Evolutionary conservation across 148 eudicot genomes (phyloP), one percentile per base, ranked within the genome.

Genomic region (Silene conica): DNA sequence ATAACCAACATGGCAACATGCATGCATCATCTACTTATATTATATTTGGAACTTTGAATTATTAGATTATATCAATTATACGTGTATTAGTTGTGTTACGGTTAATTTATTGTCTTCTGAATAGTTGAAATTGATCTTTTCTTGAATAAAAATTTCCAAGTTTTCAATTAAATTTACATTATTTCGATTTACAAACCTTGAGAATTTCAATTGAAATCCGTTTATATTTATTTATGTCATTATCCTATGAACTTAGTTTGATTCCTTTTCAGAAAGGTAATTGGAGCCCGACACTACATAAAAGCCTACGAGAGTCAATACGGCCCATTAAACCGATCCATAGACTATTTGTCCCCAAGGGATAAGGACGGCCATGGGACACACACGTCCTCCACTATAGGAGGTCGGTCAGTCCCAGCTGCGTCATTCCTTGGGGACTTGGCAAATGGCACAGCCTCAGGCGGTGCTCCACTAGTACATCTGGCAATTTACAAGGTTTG

Each of bases 361-460:
- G 97, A 94, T 84, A 85, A 59, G 50, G 91, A 91, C 28, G 98
- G 98, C 1, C 98, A 94, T 20, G 98, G 98, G 38, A 89, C 93
- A 31, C 98, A 94, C 81, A 94, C 98, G 10, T 74, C 92, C n/a
- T 91, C 98, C 22, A 94, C 96, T 0, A 89, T 79, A 16, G 98
- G 81, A 5, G 98, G 98, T 3, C 85, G 89, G 11, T 61, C 70
- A 22, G 91, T 94, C 46, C 77, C 67, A 1, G 72, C 85, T 0
- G 86, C 72, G 60, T 84, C 94, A 0, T 87, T 89, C 76, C 69
- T 88, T 11, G 93, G 90, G 3, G 81, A 83, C 18, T 81, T 88
- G 56, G 97, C 89, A 8, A n/a, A 23, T 0, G 98, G 98, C 15
- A 89, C 93, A 0, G 98, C 98, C 74, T 88, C 97, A 0, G 98